Percentiles rank a stretch among this genome's conserved stretches.
Conservation (phyloP, 495 filamentous ascomycete genomes). For the Penicillium ucsense region DNA sequence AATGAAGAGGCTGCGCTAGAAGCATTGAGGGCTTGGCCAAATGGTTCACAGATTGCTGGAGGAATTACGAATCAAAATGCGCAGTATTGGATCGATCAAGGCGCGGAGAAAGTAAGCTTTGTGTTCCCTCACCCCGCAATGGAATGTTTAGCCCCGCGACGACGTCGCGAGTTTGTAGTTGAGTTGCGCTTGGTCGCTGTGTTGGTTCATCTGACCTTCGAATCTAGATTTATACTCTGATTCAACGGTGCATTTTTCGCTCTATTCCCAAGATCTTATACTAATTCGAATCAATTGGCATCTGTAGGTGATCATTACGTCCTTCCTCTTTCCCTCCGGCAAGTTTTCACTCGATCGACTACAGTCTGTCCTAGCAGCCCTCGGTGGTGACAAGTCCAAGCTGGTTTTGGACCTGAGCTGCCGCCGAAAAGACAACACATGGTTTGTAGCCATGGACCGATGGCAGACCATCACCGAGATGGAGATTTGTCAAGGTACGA, state of each 20-base stretch:
- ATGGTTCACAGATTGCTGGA: slow-evolving; percentile 75
- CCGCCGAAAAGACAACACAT: slow-evolving; percentile 58
- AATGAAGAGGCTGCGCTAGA: slow-evolving; percentile 74
- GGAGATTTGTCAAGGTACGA: slow-evolving; percentile 73
- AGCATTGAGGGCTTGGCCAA: slow-evolving; percentile 66
- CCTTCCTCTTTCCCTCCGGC: slow-evolving; percentile 73
- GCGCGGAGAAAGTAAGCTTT: slow-evolving; percentile 74
- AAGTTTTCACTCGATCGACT: slow-evolving; percentile 68
- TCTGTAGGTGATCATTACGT: slow-evolving; percentile 79
- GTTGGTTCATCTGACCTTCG: no score
- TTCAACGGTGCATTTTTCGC: neutral
- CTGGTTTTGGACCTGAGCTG: slow-evolving; percentile 94
- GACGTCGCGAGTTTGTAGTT: no score
- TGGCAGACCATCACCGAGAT: slow-evolving; percentile 97
- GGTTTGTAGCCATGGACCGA: slow-evolving; percentile 96
- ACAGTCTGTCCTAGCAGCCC: slow-evolving; percentile 55
- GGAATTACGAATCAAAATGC: slow-evolving; percentile 85
- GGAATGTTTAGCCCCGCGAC: neutral
- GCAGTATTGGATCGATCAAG: slow-evolving; percentile 70
- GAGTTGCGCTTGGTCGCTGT: no score
- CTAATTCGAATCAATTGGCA: slow-evolving; percentile 11
- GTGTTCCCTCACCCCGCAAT: neutral
- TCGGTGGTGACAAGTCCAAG: slow-evolving; percentile 65
- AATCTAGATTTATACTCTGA: neutral
- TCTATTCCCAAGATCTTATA: slow-evolving; percentile 3